Conservation (phyloP, 1,139 yeast species). For the Suhomyces coccinellae region DNA sequence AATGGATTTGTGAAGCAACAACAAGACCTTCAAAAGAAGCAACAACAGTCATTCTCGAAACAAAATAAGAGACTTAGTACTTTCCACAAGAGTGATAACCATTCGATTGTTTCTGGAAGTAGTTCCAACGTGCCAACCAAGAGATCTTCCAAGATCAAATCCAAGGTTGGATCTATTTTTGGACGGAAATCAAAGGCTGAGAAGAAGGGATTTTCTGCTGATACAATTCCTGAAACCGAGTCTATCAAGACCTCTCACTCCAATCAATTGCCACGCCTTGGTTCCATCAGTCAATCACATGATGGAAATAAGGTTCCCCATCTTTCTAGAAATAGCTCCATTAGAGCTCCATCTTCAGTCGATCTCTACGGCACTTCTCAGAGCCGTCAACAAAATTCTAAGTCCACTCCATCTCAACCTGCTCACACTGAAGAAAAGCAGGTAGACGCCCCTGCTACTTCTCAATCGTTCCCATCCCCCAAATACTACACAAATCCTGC, state of each 20-base stretch:
- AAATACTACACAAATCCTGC: constrained; percentile 15
- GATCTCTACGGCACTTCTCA: constrained; percentile 1
- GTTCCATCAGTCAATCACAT: constrained; percentile 6
- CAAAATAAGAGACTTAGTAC: constrained; percentile 17
- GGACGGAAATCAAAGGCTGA: constrained; percentile 53
- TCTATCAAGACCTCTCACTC: constrained; percentile 26
- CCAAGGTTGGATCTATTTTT: constrained; percentile 84
- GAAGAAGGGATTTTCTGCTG: constrained; percentile 14
- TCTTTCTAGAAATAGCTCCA: constrained; percentile 14
- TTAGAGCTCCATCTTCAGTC: constrained; percentile 11
- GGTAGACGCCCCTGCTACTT: constrained; percentile 1
- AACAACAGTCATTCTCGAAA: constrained; percentile 8
- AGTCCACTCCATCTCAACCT: neutral
- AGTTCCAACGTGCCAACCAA: constrained; percentile 7
- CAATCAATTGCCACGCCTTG: constrained; percentile 12
- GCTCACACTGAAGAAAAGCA: constrained; percentile 5
- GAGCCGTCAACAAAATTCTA: neutral
- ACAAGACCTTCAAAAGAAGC: constrained; percentile 15
- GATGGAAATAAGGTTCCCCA: constrained; percentile 5
- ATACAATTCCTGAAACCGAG: constrained; percentile 37
- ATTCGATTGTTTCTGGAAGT: constrained; percentile 14
- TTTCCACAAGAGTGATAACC: constrained; percentile 14
- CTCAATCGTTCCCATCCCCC: constrained; percentile 14
- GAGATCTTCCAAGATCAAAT: constrained; percentile 53
- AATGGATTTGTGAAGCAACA: constrained; percentile 18